These are phyloP conservation scores for Hevea brasiliensis DNA, from an alignment of 345 rosid genomes.

Conservation along the genomic window DNA sequence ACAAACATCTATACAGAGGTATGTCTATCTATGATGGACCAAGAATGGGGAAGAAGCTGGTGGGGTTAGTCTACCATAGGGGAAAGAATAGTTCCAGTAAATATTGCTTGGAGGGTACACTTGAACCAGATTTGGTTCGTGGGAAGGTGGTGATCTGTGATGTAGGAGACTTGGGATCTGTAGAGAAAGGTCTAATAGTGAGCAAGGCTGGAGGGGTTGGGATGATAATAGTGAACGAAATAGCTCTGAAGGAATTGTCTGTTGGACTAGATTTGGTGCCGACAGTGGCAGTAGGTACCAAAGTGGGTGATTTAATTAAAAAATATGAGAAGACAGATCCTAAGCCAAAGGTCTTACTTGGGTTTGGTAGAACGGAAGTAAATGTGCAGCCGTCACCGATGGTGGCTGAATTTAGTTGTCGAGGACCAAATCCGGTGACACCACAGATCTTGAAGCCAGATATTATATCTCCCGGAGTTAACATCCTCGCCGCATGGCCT, in stretches of 20 bases:
- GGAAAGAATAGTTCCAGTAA: constrained; percentile 39
- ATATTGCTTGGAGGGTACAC: constrained; percentile 69
- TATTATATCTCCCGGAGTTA: constrained; percentile 82
- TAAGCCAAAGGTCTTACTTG: constrained; percentile 51
- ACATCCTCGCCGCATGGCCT: constrained; percentile 75
- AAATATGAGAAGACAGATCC: constrained; percentile 40
- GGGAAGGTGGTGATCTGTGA: constrained; percentile 83
- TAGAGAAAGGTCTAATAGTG: constrained; percentile 73
- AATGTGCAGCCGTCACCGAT: constrained; percentile 66
- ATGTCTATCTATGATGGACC: constrained; percentile 66
- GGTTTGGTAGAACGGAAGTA: constrained; percentile 67
- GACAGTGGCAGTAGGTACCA: constrained; percentile 60
- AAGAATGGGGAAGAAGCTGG: constrained; percentile 51
- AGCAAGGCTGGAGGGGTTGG: constrained; percentile 74
- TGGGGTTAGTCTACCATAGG: constrained; percentile 52
- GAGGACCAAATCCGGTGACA: constrained; percentile 75
- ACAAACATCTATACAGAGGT: constrained; percentile 42
- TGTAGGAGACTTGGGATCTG: neutral
- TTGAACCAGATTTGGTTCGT: constrained; percentile 49
- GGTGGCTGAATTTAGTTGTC: constrained; percentile 76
- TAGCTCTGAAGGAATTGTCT: constrained; percentile 48
- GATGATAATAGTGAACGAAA: constrained; percentile 65
- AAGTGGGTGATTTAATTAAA: constrained; percentile 51
- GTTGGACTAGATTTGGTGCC: constrained; percentile 75
- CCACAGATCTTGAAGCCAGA: constrained; percentile 84